Evolutionary conservation across 176 grass and related monocot genomes (phyloP).

Genomic region (Hordeum vulgare): MorexV3_pseudomolecules_assembly NC_058523.1:545907159-545907658

Average conservation of each 20-base stretch:
- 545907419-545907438: not conserved
- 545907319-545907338: conserved; percentile 34
- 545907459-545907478: not conserved
- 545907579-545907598: conserved; percentile 4
- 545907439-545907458: conserved; percentile 11
- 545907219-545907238: conserved; percentile 80
- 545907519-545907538: conserved; percentile 71
- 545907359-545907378: conserved; percentile 20
- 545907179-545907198: conserved; percentile 69
- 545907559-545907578: conserved; percentile 54
- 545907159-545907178: conserved; percentile 35
- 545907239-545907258: conserved; percentile 15
- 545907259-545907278: not conserved
- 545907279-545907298: conserved; percentile 2
- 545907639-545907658: not conserved
- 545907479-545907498: conserved; percentile 10
- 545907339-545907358: conserved; percentile 25
- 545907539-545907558: conserved; percentile 72
- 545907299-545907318: not conserved
- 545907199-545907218: conserved; percentile 76
- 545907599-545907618: not conserved
- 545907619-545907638: conserved; percentile 1
- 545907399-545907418: not conserved
- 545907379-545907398: conserved; percentile 1
- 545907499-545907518: conserved; percentile 27